A percentile compares a stretch with the other conserved stretches of the same genome.
Evolutionary conservation across 139 green algal genomes (phyloP).

Genomic region (Auxenochlorella protothecoides): DNA sequence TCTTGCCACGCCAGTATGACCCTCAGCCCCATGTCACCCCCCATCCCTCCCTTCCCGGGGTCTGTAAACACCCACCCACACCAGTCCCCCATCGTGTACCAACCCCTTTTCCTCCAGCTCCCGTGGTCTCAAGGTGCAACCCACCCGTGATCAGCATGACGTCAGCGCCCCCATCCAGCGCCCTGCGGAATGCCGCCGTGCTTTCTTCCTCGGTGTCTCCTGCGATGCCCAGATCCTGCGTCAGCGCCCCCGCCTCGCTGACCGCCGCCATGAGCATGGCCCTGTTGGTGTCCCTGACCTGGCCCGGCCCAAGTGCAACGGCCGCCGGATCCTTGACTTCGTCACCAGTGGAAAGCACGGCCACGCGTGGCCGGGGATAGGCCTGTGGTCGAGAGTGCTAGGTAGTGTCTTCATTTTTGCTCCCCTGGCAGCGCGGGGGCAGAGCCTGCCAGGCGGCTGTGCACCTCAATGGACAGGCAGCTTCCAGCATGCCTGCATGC

Average conservation of each 20-base stretch:
- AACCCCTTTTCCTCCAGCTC: no score
- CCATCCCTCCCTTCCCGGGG: no score
- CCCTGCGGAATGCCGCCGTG: slow-evolving; percentile 47
- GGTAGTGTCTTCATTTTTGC: not conserved
- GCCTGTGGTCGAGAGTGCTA: slow-evolving; percentile 22
- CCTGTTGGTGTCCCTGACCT: slow-evolving; percentile 86
- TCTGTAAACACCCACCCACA: no score
- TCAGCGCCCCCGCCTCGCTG: slow-evolving; percentile 24
- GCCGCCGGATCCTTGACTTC: slow-evolving; percentile 52
- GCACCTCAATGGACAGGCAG: slow-evolving; percentile 2
- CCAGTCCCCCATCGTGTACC: no score
- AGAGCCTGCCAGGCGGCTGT: not conserved
- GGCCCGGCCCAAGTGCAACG: slow-evolving; percentile 41
- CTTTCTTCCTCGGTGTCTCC: slow-evolving; percentile 39
- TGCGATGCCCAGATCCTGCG: slow-evolving; percentile 72
- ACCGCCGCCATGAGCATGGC: slow-evolving; percentile 79
- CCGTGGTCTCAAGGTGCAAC: not conserved
- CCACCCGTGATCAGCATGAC: slow-evolving; percentile 74
- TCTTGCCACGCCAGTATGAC: no score
- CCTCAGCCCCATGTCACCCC: no score
- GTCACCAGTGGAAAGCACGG: slow-evolving; percentile 81
- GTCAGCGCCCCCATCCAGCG: slow-evolving; percentile 54
- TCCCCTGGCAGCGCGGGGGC: not conserved
- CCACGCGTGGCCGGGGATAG: slow-evolving; percentile 46
- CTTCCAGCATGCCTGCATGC: not conserved